Base-by-base conservation (phyloP, 1,139 yeast genomes). In the Diutina sp. region DNA sequence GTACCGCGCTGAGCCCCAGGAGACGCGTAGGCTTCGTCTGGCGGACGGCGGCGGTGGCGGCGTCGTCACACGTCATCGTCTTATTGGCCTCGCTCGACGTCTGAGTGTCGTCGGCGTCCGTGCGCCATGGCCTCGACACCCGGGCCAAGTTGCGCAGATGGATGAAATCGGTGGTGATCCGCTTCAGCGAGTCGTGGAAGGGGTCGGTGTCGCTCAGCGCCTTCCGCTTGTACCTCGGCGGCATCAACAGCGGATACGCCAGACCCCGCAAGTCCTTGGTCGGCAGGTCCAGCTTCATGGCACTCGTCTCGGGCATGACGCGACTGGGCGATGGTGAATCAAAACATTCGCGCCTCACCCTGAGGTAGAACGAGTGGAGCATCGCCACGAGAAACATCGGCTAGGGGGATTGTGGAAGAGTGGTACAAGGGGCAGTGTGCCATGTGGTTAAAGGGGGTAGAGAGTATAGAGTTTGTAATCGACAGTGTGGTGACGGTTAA, bases 281-380 rank as follows among this genome's bases (percentile, higher is more conserved):
- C 14, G 53, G 53, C 53, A 50, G 53, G 12, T 50, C 53, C 53
- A 50, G 53, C 21, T 47, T 47, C 51, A 47, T 47, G 51, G 51
- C 8, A 11, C 51, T 28, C 41, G 41, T 35, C 41, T 35, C 41
- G 41, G 41, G 41, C 41, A 35, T 35, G n/a, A 25, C 16, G 50
- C 28, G 50, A 46, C 28, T 28, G 30, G 16, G n/a, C n/a, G 50
- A 46, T 46, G 51, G 29, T 25, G 38, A 29, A 47, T 47, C 51
- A 47, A 47, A 47, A 47, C 38, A 47, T 12, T 18, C n/a, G 41
- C 41, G 41, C 41, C 14, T 35, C n/a, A 35, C 14, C 41, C 41
- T 35, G 14, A 35, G 41, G 41, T 35, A 35, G n/a, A 35, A 9
- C 41, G n/a, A 35, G 6, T 35, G 41, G 41, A 35, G 41, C 12